Percentiles rank a stretch among this genome's conserved stretches.
Evolutionary conservation across 257 asterid species (phyloP).

Genomic region (Gentiana macrophylla): DNA sequence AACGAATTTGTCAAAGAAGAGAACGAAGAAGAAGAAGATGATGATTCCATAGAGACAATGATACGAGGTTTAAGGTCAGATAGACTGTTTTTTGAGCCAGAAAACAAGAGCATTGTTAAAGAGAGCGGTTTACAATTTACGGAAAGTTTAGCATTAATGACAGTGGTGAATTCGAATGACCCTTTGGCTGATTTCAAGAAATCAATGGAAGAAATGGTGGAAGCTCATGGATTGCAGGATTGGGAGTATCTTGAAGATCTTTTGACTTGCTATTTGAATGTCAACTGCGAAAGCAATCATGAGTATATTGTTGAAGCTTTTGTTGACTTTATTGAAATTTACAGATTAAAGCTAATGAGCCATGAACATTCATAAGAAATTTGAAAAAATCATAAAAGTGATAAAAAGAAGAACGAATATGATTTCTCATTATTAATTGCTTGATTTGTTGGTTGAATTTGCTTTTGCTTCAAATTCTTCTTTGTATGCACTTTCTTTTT

Average conservation of each 20-base stretch:
- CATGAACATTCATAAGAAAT: no score
- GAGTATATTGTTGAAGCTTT: no score
- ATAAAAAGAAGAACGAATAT: no score
- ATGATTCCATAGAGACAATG: slow-evolving; percentile 20
- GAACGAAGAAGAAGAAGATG: not conserved
- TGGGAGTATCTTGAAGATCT: slow-evolving; percentile 62
- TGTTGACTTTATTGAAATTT: no score
- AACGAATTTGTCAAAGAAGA: slow-evolving; percentile 5
- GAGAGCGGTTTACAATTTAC: slow-evolving; percentile 15
- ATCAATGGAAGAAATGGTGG: slow-evolving; percentile 89
- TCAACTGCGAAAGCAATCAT: slow-evolving; percentile 37
- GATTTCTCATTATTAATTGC: no score
- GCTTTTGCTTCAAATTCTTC: no score
- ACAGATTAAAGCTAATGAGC: no score
- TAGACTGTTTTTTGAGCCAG: slow-evolving; percentile 66
- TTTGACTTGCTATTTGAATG: slow-evolving; percentile 37
- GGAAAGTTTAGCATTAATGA: slow-evolving; percentile 17
- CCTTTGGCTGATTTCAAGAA: slow-evolving; percentile 51
- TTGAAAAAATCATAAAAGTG: no score
- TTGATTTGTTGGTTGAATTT: no score
- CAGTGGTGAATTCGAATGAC: slow-evolving; percentile 54
- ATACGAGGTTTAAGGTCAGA: slow-evolving; percentile 47
- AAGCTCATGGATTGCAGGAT: slow-evolving; percentile 27
- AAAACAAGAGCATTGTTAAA: slow-evolving; percentile 43
- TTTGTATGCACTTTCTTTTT: no score